Base-by-base conservation (phyloP, 106 monocot genomes). In the Triglochin maritima region DNA sequence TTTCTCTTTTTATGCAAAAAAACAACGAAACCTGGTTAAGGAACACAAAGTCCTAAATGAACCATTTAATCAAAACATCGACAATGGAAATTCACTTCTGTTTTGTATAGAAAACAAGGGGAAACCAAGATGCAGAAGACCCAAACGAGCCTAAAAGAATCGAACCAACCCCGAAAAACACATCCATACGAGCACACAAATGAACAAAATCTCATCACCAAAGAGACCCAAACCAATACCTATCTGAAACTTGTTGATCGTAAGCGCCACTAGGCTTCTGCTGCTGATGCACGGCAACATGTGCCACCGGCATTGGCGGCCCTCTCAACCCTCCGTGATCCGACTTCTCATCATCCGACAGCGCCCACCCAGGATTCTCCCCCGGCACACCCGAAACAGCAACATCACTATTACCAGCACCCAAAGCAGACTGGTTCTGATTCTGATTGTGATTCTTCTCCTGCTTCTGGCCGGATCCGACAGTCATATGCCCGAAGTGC, bases 301-400 rank as follows among this genome's bases (percentile, higher is more conserved):
- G 29, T 29, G 29, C 29, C 29, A 29, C 29, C 4, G 11, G 57
- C 9, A 49, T 57, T n/a, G 63, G 73, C 66, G 9, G 66, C 64
- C 42, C 85, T 64, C 55, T 50, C 46, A n/a, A 9, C 4, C 68
- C 65, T 49, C 68, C 49, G 5, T 72, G 72, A 14, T 86, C 86
- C 45, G 79, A 73, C 52, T 79, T 94, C 51, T 90, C 87, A 11
- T 94, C 87, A 43, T 81, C 81, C 0, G 87, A 29, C 29, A 29
- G 29, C 73, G 67, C 5, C 4, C 44, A 3, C 7, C 44, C 74
- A 8, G 70, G 64, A 59, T 79, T 85, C 11, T 84, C 87, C 0
- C 7, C 81, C 4, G 49, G 0, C 44, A 82, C 76, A 29, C 71
- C 63, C 2, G 74, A 10, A 2, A 64, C 13, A 17, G 73, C 3